Evolutionary conservation across 2,329 filamentous ascomycete species (phyloP), one percentile per base, ranked within the genome.

Genomic region (Talaromyces piceae): DNA sequence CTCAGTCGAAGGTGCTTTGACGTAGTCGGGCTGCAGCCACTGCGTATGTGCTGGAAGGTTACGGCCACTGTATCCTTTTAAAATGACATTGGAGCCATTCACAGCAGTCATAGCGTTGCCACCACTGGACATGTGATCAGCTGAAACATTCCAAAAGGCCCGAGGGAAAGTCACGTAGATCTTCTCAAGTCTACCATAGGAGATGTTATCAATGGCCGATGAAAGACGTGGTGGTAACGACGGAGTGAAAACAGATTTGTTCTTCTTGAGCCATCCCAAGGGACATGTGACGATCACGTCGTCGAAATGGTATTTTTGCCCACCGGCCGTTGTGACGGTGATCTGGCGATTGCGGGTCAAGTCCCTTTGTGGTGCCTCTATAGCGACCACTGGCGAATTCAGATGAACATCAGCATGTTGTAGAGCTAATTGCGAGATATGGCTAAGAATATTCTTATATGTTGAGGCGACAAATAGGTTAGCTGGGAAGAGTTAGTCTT

Each of bases 21-120:
- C 78, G 64, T 95, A 94, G 2, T 63, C 68, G 2, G 89, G 89
- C 0, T 81, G 71, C 30, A 90, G 77, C 79, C 88, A 94, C 62
- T 89, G 83, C 41, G 82, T 83, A 67, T 91, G 91, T 22, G 85
- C 82, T 4, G 83, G 77, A 73, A 43, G 70, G 70, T 28, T 70
- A 9, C 54, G 37, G 33, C 47, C 28, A 33, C 23, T 50, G 28
- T 49, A 54, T 16, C 20, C 37, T 22, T 44, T 47, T 11, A 43
- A 22, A 9, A 27, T 33, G 30, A 49, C 30, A 9, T 49, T n/a
- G 30, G 51, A 41, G 1, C 51, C 51, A 46, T 49, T 45, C 8
- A 47, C 9, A 37, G 49, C 47, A 13, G 31, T 49, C 26, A 53
- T 53, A n/a, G 33, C 52, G 26, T 22, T 45, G 30, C 45, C 53